phyloP scores from a whole-genome alignment of 495 filamentous ascomycete species.

The Melanomma pulvis-pyrius region DNA sequence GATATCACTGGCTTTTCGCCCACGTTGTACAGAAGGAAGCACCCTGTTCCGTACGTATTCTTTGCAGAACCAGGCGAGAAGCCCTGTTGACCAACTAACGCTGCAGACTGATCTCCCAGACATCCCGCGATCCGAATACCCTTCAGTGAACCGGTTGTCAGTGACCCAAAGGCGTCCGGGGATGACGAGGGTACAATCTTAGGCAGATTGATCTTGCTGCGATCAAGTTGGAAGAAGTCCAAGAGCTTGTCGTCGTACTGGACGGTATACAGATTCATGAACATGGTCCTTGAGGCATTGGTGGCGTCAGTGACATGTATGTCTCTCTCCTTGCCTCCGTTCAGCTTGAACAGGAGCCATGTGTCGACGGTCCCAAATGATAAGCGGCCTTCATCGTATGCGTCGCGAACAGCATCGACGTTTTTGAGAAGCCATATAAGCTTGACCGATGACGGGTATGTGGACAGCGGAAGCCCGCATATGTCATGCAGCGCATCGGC shows the following conservation, averaged over 20 bases:
- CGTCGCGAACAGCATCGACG: slow-evolving; percentile 68
- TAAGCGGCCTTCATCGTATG: slow-evolving; percentile 78
- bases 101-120: slow-evolving; percentile 90
- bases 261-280: slow-evolving; percentile 86
- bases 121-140: slow-evolving; percentile 84
- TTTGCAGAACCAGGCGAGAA: slow-evolving; percentile 87
- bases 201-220: slow-evolving; percentile 74
- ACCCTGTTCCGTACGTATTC: slow-evolving; percentile 96
- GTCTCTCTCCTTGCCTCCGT: slow-evolving; percentile 72
- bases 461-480: slow-evolving; percentile 88
- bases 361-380: slow-evolving; percentile 93
- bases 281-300: slow-evolving; percentile 95
- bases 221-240: slow-evolving; percentile 80
- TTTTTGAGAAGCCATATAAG: slow-evolving; percentile 83
- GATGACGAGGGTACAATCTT: slow-evolving; percentile 87
- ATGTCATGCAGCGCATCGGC: slow-evolving; percentile 72
- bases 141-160: slow-evolving; percentile 68
- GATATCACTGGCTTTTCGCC: slow-evolving; percentile 89
- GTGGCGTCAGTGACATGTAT: slow-evolving; percentile 85
- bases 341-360: slow-evolving; percentile 89
- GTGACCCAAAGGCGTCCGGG: slow-evolving; percentile 69
- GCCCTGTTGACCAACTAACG: slow-evolving; percentile 88
- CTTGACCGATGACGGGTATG: slow-evolving; percentile 91
- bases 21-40: slow-evolving; percentile 94
- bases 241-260: slow-evolving; percentile 83